phyloP scores from a whole-genome alignment of 2,329 filamentous ascomycete genomes.

The Bipolaris victoriae region DNA sequence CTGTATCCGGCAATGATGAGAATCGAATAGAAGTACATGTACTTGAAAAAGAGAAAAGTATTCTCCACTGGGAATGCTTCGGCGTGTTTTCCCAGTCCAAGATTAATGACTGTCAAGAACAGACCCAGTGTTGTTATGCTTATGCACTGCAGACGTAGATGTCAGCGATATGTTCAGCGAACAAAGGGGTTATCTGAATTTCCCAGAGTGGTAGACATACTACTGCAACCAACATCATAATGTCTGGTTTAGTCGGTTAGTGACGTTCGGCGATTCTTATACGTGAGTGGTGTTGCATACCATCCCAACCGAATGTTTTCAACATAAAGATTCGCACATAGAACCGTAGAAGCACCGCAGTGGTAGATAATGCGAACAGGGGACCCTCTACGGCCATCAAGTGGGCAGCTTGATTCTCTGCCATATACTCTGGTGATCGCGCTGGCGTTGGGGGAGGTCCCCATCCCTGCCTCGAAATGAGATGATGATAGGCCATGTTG shows the following conservation, averaged over 20 bases:
- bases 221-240: conserved; percentile 46
- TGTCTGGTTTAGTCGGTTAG: conserved; percentile 29
- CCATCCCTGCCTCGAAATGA: conserved; percentile 17
- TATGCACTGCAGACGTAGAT: conserved; percentile 10
- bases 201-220: conserved; percentile 14
- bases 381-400: conserved; percentile 51
- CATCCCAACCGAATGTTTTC: conserved; percentile 32
- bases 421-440: conserved; percentile 39
- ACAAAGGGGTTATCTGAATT: not conserved
- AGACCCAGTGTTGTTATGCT: conserved; percentile 23
- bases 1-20: conserved; percentile 54
- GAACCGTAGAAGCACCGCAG: conserved; percentile 23
- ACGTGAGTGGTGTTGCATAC: conserved; percentile 11
- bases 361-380: conserved; percentile 44
- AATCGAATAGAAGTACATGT: conserved; percentile 55
- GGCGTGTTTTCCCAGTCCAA: conserved; percentile 57
- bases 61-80: conserved; percentile 38
- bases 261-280: not conserved
- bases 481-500: conserved; percentile 12
- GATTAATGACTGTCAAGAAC: conserved; percentile 29
- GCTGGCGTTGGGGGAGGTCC: conserved; percentile 14
- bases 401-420: conserved; percentile 45
- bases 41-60: conserved; percentile 47
- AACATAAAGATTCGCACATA: conserved; percentile 30
- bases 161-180: not conserved